Conservation (phyloP, 2,329 filamentous ascomycete species). For the Microdochium trichocladiopsis region DNA sequence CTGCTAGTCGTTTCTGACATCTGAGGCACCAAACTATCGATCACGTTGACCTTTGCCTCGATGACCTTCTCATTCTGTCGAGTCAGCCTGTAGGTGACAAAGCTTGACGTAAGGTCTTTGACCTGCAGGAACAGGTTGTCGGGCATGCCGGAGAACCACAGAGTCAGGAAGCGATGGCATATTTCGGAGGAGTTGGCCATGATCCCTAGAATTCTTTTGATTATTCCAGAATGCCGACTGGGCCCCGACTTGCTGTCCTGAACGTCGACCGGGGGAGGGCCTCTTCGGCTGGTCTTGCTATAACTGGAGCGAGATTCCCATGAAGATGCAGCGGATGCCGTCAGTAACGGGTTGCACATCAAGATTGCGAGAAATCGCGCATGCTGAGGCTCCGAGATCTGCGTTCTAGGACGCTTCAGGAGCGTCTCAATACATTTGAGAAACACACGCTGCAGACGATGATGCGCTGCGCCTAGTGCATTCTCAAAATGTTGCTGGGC, state of each 20-base stretch:
- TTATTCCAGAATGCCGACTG: conserved; percentile 72
- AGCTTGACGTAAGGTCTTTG: conserved; percentile 73
- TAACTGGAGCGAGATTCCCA: conserved; percentile 11
- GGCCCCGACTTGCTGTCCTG: conserved; percentile 27
- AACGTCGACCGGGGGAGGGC: neutral
- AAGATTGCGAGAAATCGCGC: conserved; percentile 73
- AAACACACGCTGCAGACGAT: conserved; percentile 61
- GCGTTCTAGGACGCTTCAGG: conserved; percentile 70
- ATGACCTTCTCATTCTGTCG: conserved; percentile 63
- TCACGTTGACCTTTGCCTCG: conserved; percentile 52
- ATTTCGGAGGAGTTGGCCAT: conserved; percentile 68
- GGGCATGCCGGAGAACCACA: conserved; percentile 70
- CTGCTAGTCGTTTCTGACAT: conserved; percentile 57
- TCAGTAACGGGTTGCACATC: conserved; percentile 68
- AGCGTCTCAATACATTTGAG: conserved; percentile 74
- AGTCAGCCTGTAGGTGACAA: conserved; percentile 73
- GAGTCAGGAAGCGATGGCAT: conserved; percentile 70
- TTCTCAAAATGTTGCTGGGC: conserved; percentile 38
- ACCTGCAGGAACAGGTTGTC: conserved; percentile 59
- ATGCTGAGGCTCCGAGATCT: conserved; percentile 61
- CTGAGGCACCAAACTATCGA: conserved; percentile 64
- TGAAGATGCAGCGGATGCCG: conserved; percentile 18
- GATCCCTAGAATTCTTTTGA: conserved; percentile 78
- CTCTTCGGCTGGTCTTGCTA: conserved; percentile 2
- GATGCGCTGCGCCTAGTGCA: conserved; percentile 48